phyloP scores from a whole-genome alignment of 1,284 basidiomycete species.

The Porodaedalea pini region DNA sequence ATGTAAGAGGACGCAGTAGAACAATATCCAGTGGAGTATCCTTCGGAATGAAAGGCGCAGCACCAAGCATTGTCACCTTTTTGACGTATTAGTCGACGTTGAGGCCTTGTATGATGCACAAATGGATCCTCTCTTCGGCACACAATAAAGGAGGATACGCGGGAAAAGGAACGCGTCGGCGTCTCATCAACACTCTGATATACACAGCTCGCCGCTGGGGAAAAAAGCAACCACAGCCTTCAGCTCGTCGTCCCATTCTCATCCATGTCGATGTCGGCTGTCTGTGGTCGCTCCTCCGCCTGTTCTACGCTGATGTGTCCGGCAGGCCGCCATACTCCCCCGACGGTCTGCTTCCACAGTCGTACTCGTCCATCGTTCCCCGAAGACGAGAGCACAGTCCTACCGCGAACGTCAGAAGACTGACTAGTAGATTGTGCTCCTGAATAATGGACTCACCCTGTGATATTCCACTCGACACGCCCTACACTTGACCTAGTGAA shows the following conservation, averaged over 20 bases:
- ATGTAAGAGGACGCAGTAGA: too few species aligned
- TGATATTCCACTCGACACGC: constrained; percentile 85
- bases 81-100: too few species aligned
- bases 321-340: constrained; percentile 72
- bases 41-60: too few species aligned
- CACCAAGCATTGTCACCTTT: too few species aligned
- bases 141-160: too few species aligned
- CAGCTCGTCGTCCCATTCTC: constrained; percentile 23
- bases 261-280: constrained; percentile 36
- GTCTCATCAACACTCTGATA: too few species aligned
- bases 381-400: constrained; percentile 83
- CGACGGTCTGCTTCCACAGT: constrained; percentile 81
- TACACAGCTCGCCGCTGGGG: too few species aligned
- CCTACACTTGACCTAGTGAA: constrained; percentile 45
- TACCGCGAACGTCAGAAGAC: constrained; percentile 34
- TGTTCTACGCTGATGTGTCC: constrained; percentile 77
- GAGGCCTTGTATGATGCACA: too few species aligned
- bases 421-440: too few species aligned
- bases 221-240: neutral
- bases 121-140: too few species aligned
- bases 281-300: constrained; percentile 44
- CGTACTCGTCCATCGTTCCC: constrained; percentile 88
- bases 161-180: too few species aligned
- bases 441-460: constrained; percentile 51
- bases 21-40: too few species aligned